A percentile compares a stretch with the other conserved stretches of the same genome.
Conservation (phyloP, 78 protist genomes). For the Dictyostelium brefeldianum region DNA sequence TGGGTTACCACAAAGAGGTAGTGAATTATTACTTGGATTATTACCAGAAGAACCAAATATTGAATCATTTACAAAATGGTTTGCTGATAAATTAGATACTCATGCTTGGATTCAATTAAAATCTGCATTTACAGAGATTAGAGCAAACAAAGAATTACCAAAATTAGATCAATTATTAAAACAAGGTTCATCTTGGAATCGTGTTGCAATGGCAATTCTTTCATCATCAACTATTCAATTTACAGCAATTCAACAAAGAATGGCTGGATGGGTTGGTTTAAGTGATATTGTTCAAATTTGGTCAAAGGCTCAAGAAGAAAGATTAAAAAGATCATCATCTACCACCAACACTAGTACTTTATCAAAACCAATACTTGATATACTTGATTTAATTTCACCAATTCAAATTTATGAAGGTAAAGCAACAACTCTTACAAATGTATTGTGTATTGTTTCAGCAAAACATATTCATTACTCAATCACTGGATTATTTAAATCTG, state of each 20-base stretch:
- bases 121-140: background rate
- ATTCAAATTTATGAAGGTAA: no score
- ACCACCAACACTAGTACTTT: no score
- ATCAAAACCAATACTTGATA: no score
- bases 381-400: no score
- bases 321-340: background rate
- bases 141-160: background rate
- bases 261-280: slow-evolving; percentile 21
- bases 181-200: slow-evolving; percentile 2
- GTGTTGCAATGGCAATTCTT: background rate
- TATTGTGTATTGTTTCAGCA: background rate
- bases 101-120: slow-evolving; percentile 1
- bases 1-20: slow-evolving; percentile 1
- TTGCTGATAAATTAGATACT: slow-evolving; percentile 7
- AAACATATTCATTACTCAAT: slow-evolving; percentile 2
- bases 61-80: slow-evolving; percentile 20
- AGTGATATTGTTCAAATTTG: slow-evolving; percentile 10
- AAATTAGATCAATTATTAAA: background rate
- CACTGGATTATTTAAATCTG: background rate
- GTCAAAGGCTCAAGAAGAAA: slow-evolving; percentile 1
- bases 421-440: background rate
- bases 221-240: background rate
- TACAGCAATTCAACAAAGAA: background rate
- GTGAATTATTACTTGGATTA: background rate
- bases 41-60: background rate